A percentile compares a stretch with the other conserved stretches of the same genome.
phyloP scores from a whole-genome alignment of 2,329 filamentous ascomycete genomes.

The Claviceps sp. region DNA sequence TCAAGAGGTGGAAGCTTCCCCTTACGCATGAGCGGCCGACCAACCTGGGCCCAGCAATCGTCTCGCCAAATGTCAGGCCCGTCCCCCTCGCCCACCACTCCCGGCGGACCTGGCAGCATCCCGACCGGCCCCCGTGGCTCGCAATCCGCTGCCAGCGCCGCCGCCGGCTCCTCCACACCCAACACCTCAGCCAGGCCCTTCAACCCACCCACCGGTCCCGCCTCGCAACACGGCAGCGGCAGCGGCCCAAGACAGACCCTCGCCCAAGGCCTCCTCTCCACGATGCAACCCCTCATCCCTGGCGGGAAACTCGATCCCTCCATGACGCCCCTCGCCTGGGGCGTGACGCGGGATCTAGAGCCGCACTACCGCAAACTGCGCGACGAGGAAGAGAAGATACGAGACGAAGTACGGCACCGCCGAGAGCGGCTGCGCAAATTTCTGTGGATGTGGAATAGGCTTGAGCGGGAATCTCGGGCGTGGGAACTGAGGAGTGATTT shows the following conservation, averaged over 20 bases:
- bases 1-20: constrained; percentile 28
- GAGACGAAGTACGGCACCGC: constrained; percentile 37
- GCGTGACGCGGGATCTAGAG: constrained; percentile 40
- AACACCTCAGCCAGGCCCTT: constrained; percentile 30
- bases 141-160: constrained; percentile 14
- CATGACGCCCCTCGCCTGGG: constrained; percentile 28
- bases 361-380: constrained; percentile 38
- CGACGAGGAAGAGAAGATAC: constrained; percentile 44
- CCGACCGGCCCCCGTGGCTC: constrained; percentile 34
- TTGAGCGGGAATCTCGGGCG: constrained; percentile 39
- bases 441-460: constrained; percentile 38
- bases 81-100: constrained; percentile 26
- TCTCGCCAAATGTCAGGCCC: constrained; percentile 20
- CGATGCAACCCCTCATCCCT: constrained; percentile 36
- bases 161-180: constrained; percentile 25
- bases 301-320: constrained; percentile 41
- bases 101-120: constrained; percentile 26
- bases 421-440: constrained; percentile 42
- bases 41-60: constrained; percentile 27
- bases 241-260: constrained; percentile 29
- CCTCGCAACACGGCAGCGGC: constrained; percentile 22
- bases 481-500: constrained; percentile 43
- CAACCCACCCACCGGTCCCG: constrained; percentile 45
- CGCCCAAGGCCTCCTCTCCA: constrained; percentile 37
- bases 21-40: constrained; percentile 31